Evolutionary conservation across 306 rosid genomes (phyloP).

Genomic region (Sicyos edulis): DNA sequence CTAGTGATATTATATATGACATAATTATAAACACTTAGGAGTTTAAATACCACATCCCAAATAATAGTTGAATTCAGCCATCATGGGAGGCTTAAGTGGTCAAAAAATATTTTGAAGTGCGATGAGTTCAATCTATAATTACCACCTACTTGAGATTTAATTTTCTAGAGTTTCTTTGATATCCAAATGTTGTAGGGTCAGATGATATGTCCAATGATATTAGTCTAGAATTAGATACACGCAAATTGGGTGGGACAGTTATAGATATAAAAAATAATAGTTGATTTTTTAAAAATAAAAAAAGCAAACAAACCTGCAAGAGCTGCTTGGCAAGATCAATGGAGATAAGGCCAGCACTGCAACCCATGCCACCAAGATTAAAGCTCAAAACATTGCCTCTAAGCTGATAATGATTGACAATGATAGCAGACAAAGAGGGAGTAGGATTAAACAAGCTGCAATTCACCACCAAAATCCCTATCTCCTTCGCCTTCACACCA

Average conservation of each 20-base stretch:
- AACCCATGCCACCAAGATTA: slow-evolving; percentile 98
- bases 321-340: slow-evolving; percentile 90
- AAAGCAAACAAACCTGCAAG: slow-evolving; percentile 49
- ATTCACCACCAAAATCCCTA: slow-evolving; percentile 78
- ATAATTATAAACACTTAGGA: too few species aligned
- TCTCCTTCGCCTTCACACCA: slow-evolving; percentile 76
- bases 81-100: too few species aligned
- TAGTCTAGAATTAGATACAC: too few species aligned
- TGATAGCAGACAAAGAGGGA: slow-evolving; percentile 81
- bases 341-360: slow-evolving; percentile 92
- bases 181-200: too few species aligned
- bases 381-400: slow-evolving; percentile 65
- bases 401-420: slow-evolving; percentile 73
- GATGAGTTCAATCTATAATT: too few species aligned
- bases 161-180: too few species aligned
- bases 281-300: slow-evolving; percentile 80
- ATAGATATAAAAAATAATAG: slow-evolving; percentile 81
- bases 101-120: too few species aligned
- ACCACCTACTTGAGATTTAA: too few species aligned
- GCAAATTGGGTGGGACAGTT: slow-evolving; percentile 81
- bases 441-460: slow-evolving; percentile 92
- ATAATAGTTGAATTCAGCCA: too few species aligned
- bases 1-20: too few species aligned
- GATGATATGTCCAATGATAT: too few species aligned
- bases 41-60: too few species aligned